Base-by-base conservation (phyloP, 441 rosid species). In the Gossypium laxum region DNA sequence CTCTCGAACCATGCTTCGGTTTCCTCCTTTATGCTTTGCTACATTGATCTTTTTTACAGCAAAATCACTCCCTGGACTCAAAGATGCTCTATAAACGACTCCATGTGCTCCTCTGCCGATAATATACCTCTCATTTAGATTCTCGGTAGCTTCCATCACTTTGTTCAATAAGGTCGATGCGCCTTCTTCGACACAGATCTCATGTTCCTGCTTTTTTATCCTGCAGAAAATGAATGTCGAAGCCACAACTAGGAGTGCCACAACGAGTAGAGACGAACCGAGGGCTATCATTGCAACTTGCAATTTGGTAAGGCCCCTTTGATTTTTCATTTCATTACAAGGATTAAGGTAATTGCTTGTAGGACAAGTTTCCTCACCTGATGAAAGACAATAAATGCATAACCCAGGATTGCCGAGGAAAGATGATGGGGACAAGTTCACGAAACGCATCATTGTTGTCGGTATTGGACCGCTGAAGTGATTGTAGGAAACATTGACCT, bases 91-190 rank as follows among this genome's bases (percentile, higher is more conserved):
- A 66, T 83, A 90, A 21, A 90, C 87, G 38, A 82, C 78, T 69
- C 96, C 97, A 52, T 92, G 97, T 18, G 84, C 86, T 75, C 96
- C 97, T 74, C 79, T 87, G 30, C 96, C 97, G 5, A 91, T 80
- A 72, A 87, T 79, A 55, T 85, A 83, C 67, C 71, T 84, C 43
- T 84, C 91, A 34, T 77, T 75, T 12, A 91, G 89, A 71, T 89
- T 90, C 65, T 85, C 93, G 0, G 92, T 88, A 19, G 91, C 97
- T 75, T 79, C 81, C 71, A 87, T 82, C 69, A 85, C 87, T 79
- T 85, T 71, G 55, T 64, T 77, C 12, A 89, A 81, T 26, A 87
- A 78, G 21, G 83, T 64, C 43, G 92, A 72, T 3, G 83, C 75
- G 0, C 87, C 91, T 66, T 78, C 89, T 68, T 79, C 82, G 8